Evolutionary conservation across 176 grass and related monocot genomes (phyloP).

Genomic region (Puccinellia tenuiflora): DNA sequence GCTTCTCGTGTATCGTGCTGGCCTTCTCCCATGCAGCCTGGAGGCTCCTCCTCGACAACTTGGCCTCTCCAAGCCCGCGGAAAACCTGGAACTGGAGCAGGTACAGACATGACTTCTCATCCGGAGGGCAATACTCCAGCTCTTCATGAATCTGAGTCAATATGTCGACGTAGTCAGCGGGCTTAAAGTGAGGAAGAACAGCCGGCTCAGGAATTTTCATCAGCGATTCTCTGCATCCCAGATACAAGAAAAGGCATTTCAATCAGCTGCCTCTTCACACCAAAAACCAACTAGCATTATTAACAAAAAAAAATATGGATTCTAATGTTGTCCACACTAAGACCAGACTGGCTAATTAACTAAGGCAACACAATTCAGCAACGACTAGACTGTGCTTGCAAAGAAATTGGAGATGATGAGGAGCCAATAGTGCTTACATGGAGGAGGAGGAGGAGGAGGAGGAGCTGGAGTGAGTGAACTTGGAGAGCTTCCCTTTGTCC

Average conservation of each 20-base stretch:
- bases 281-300: no score
- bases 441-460: constrained; percentile 58
- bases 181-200: constrained; percentile 70
- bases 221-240: constrained; percentile 69
- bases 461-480: constrained; percentile 67
- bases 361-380: no score
- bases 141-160: constrained; percentile 92
- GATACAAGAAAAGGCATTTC: no score
- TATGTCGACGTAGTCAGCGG: constrained; percentile 70
- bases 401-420: not conserved
- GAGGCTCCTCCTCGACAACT: constrained; percentile 73
- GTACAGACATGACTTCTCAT: constrained; percentile 64
- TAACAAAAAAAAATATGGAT: not conserved
- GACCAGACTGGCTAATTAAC: not conserved
- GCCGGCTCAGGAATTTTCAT: constrained; percentile 77
- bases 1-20: constrained; percentile 82
- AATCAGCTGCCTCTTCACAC: no score
- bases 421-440: constrained; percentile 54
- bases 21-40: constrained; percentile 88
- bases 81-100: constrained; percentile 94
- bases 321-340: not conserved
- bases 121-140: constrained; percentile 62
- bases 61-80: constrained; percentile 72
- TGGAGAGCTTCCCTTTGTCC: constrained; percentile 85
- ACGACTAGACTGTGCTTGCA: no score